A percentile compares a stretch with the other conserved stretches of the same genome.
phyloP scores from a whole-genome alignment of 805 yeast species.

The Starmerella tilneyi region DNA sequence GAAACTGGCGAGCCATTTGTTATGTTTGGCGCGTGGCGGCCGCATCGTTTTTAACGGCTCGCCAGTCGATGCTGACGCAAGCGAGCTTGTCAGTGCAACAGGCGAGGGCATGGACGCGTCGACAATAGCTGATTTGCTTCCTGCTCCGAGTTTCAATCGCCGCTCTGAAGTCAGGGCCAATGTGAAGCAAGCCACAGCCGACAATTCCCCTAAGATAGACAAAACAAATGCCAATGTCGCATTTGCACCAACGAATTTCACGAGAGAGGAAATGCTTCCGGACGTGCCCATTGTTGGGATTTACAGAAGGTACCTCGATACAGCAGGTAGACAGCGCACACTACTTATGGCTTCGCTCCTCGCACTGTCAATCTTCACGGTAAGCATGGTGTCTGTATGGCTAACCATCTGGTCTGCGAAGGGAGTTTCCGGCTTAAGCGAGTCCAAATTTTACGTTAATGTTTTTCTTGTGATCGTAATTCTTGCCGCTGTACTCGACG shows the following conservation, averaged over 20 bases:
- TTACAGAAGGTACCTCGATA: conserved; percentile 12
- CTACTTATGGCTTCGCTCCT: not conserved
- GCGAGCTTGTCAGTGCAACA: not conserved
- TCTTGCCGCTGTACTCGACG: conserved; percentile 7
- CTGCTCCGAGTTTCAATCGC: conserved; percentile 2
- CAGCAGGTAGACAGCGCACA: conserved; percentile 10
- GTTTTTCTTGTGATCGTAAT: conserved; percentile 16
- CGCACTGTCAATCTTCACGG: conserved; percentile 6
- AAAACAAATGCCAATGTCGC: not conserved
- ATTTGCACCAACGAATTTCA: not conserved
- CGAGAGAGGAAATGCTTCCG: conserved; percentile 37
- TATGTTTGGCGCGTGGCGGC: conserved; percentile 8
- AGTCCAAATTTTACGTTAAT: conserved; percentile 17
- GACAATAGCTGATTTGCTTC: not conserved
- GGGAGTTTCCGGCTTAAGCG: conserved; percentile 15
- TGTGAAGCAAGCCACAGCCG: not conserved
- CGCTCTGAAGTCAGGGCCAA: not conserved
- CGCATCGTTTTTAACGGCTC: conserved; percentile 3
- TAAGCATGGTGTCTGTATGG: conserved; percentile 19
- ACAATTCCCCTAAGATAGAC: not conserved
- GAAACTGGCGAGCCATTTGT: conserved; percentile 10
- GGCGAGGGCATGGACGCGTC: not conserved
- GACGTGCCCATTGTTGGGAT: conserved; percentile 21
- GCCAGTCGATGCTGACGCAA: not conserved
- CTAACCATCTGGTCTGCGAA: conserved; percentile 23